Percentiles rank a stretch among this genome's conserved stretches.
phyloP scores from a whole-genome alignment of 495 filamentous ascomycete species.

The Talaromyces proteolyticus region DNA sequence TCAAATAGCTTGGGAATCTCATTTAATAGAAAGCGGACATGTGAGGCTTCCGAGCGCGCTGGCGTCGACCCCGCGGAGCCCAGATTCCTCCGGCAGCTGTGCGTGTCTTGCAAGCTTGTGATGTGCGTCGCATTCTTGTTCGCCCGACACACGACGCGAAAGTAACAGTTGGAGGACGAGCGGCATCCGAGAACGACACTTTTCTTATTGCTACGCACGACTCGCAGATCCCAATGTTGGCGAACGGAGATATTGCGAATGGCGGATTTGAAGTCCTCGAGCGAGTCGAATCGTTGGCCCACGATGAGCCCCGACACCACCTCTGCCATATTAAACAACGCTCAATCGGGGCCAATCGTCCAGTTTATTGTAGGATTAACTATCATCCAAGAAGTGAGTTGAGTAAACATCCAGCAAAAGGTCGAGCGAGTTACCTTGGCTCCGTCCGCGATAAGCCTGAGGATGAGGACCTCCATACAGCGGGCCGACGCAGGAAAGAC shows the following conservation, averaged over 20 bases:
- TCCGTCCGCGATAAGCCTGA: constrained; percentile 2
- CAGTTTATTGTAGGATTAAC: not conserved
- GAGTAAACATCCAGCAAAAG: not conserved
- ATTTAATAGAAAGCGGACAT: constrained; percentile 36
- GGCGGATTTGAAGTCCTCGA: constrained; percentile 38
- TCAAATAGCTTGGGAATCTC: constrained; percentile 45
- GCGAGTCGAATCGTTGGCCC: constrained; percentile 36
- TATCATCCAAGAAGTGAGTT: not conserved
- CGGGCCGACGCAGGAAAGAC: not conserved
- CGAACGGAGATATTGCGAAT: constrained; percentile 40
- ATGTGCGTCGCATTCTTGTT: constrained; percentile 44
- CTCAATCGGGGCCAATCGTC: not conserved
- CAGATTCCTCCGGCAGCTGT: constrained; percentile 32
- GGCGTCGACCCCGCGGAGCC: constrained; percentile 28
- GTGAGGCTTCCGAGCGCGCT: constrained; percentile 41
- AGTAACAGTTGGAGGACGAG: constrained; percentile 35
- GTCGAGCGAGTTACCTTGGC: not conserved
- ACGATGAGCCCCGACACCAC: constrained; percentile 40
- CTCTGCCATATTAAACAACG: constrained; percentile 22
- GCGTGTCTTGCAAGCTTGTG: constrained; percentile 38
- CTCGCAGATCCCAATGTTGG: constrained; percentile 43
- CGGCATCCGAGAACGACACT: constrained; percentile 42
- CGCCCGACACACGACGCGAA: constrained; percentile 40
- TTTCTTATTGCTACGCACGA: constrained; percentile 41
- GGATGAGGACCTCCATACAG: constrained; percentile 3